Evolutionary conservation across 2,329 filamentous ascomycete species (phyloP), one percentile per base, ranked within the genome.

Genomic region (Thielaviopsis populi): DNA sequence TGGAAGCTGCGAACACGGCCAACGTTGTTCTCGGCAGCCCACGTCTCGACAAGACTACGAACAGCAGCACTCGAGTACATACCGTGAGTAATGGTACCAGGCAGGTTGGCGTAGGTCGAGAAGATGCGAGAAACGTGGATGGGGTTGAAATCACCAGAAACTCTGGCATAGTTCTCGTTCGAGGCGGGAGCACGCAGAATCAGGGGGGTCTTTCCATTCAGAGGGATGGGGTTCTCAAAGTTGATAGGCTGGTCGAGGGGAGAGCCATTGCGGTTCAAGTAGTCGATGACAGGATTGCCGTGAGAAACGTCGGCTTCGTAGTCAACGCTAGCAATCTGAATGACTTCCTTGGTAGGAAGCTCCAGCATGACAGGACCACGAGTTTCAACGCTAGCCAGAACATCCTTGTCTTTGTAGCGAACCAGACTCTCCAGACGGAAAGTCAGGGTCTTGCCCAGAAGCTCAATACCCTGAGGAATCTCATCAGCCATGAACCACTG

Each of bases 1-100:
- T 96, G 91, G 83, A 96, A 99, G 77, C 92, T 96, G 71, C 94
- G 87, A 62, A 99, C 92, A 70, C 94, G 92, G 54, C 94, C 92
- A 70, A 97, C 86, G 73, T 99, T 94, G 80, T 99, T 99, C 79
- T 99, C 95, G 0, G 92, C 94, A 62, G 95, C 94, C 94, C 94
- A 99, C 0, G 91, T 99, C 80, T 99, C 94, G 6, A 99, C 91
- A 62, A 99, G 79, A 73, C 91, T 95, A 71, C 95, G 87, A 33
- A 99, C 94, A 43, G 94, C 89, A 68, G 94, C 94, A 75, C 92
- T 97, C 1, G 92, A 95, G 80, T 97, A 99, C 94, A 99, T 99
- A 73, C 94, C 94, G 73, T 99, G 94, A 1, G 94, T 99, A 72
- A 99, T 99, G 54, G 94, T 99, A 60, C 94, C 95, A 1, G 91